These are phyloP conservation scores for Erysiphe pisi DNA, from an alignment of 2,329 filamentous ascomycete species.

Conservation along the genomic window DNA sequence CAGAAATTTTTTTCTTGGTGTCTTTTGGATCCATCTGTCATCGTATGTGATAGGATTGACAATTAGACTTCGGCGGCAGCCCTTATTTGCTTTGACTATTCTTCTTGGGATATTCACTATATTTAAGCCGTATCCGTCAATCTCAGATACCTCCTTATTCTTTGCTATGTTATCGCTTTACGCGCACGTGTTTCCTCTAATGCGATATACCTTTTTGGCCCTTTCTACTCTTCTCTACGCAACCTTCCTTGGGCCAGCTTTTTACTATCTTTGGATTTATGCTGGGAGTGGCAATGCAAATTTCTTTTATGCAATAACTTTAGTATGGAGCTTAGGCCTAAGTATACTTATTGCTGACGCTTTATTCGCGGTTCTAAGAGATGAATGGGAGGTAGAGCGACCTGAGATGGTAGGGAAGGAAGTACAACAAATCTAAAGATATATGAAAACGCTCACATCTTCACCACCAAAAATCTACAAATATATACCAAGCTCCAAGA, in stretches of 20 bases:
- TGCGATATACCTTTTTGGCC: conserved; percentile 86
- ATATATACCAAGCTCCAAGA: too few relatives aligned
- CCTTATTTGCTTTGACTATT: conserved; percentile 73
- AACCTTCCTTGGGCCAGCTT: conserved; percentile 79
- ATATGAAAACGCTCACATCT: too few relatives aligned
- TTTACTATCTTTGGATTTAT: conserved; percentile 97
- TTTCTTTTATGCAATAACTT: conserved; percentile 97
- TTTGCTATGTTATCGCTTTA: conserved; percentile 73
- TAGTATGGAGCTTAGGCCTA: conserved; percentile 93
- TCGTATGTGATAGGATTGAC: conserved; percentile 81
- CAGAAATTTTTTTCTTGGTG: conserved; percentile 88
- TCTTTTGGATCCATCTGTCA: conserved; percentile 93
- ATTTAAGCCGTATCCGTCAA: conserved; percentile 94
- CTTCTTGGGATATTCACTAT: conserved; percentile 82
- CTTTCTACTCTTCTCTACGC: conserved; percentile 76
- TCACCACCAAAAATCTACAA: too few relatives aligned
- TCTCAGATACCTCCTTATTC: conserved; percentile 80
- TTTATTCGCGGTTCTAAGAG: conserved; percentile 75
- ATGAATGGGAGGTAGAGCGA: conserved; percentile 87
- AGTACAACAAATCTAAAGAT: conserved; percentile 41
- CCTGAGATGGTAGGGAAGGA: conserved; percentile 86
- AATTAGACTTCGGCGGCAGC: conserved; percentile 71
- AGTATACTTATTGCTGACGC: conserved; percentile 79
- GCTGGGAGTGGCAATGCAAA: conserved; percentile 96
- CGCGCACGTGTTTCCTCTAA: conserved; percentile 82